Conservation (phyloP, 2,329 filamentous ascomycete genomes). For the Exophiala viscosa region DNA sequence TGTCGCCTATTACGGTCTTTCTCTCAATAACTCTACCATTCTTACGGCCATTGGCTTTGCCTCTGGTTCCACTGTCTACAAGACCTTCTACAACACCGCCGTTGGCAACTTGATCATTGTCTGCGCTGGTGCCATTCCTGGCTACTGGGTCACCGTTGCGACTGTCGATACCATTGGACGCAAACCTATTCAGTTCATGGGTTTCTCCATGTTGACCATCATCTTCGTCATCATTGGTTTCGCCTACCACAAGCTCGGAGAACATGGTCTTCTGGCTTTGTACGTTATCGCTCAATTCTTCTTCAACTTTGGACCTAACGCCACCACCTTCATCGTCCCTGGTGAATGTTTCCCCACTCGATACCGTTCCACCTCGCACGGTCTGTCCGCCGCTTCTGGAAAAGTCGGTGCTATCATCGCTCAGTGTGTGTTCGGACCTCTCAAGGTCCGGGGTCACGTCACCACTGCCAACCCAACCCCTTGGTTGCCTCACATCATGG, state of each 20-base stretch:
- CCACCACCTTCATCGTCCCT: slow-evolving; percentile 63
- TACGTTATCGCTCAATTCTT: slow-evolving; percentile 65
- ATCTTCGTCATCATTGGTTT: slow-evolving; percentile 63
- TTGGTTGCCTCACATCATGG: slow-evolving; percentile 69
- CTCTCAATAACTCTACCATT: slow-evolving; percentile 72
- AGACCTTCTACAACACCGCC: slow-evolving; percentile 68
- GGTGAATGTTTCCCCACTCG: slow-evolving; percentile 64
- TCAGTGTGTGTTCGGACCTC: slow-evolving; percentile 61
- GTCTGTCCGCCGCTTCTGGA: slow-evolving; percentile 62
- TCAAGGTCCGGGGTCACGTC: slow-evolving; percentile 56
- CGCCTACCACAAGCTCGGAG: slow-evolving; percentile 49
- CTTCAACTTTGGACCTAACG: slow-evolving; percentile 64
- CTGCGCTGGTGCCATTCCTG: slow-evolving; percentile 72
- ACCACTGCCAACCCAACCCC: slow-evolving; percentile 53
- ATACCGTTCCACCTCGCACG: slow-evolving; percentile 61
- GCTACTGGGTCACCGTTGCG: slow-evolving; percentile 76
- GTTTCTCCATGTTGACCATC: slow-evolving; percentile 58
- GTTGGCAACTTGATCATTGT: slow-evolving; percentile 76
- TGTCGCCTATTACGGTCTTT: slow-evolving; percentile 61
- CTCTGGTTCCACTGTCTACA: slow-evolving; percentile 60
- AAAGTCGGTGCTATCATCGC: slow-evolving; percentile 67
- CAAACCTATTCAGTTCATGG: slow-evolving; percentile 68
- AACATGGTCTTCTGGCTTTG: slow-evolving; percentile 54
- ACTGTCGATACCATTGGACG: slow-evolving; percentile 71
- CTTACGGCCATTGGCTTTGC: slow-evolving; percentile 69